Conservation (phyloP, 202 grass and related monocot genomes). For the Elaeis oleifera region DNA sequence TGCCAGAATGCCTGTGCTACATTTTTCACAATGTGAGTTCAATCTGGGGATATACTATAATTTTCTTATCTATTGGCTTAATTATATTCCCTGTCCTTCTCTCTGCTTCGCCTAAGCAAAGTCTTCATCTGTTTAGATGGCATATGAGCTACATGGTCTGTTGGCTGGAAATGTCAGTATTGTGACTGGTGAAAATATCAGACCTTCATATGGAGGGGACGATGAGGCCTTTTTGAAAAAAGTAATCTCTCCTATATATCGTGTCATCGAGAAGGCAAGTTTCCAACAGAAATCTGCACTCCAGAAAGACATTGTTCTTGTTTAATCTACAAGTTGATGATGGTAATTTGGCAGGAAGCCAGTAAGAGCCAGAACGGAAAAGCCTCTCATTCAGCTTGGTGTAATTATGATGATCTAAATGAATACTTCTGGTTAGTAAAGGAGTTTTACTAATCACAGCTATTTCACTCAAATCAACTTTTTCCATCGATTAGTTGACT, state of each 20-base stretch:
- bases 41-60: neutral
- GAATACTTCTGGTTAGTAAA: constrained; percentile 72
- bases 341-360: constrained; percentile 56
- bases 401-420: constrained; percentile 96
- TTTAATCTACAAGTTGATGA: neutral
- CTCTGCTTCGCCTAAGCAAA: neutral
- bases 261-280: constrained; percentile 63
- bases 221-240: constrained; percentile 92
- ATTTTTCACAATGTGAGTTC: constrained; percentile 84
- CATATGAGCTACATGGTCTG: constrained; percentile 79
- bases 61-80: constrained; percentile 2
- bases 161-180: constrained; percentile 79
- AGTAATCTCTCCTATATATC: constrained; percentile 82
- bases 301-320: too few relatives aligned
- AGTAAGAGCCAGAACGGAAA: constrained; percentile 88
- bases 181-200: constrained; percentile 87
- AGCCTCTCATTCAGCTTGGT: constrained; percentile 87
- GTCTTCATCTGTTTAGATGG: constrained; percentile 55
- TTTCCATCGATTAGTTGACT: neutral
- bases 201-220: constrained; percentile 81
- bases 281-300: too few relatives aligned
- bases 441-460: too few relatives aligned
- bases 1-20: constrained; percentile 88
- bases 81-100: too few relatives aligned
- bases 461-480: too few relatives aligned